These are phyloP conservation scores for Kodamaea restingae DNA, from an alignment of 805 yeast species.

Conservation along the genomic window DNA sequence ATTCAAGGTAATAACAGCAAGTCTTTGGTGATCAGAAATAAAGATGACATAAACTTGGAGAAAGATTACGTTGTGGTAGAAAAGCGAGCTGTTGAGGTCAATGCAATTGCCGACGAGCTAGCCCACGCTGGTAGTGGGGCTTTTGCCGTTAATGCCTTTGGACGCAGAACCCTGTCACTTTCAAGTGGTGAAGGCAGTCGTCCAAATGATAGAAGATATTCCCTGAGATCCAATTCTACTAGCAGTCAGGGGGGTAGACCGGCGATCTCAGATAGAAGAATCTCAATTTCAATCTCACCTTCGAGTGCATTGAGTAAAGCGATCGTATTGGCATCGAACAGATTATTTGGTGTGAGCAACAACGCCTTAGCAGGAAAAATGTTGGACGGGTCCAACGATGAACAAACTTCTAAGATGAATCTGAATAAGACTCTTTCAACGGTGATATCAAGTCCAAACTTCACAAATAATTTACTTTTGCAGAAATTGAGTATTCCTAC, in stretches of 20 bases:
- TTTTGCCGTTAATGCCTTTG: constrained; percentile 35
- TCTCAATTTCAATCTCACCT: constrained; percentile 71
- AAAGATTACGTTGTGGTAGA: constrained; percentile 93
- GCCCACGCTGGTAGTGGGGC: constrained; percentile 57
- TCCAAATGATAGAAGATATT: constrained; percentile 24
- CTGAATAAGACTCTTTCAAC: constrained; percentile 15
- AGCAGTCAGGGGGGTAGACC: constrained; percentile 47
- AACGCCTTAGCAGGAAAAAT: constrained; percentile 8
- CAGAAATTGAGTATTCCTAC: constrained; percentile 32
- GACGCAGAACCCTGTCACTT: constrained; percentile 28
- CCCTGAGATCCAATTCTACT: constrained; percentile 46
- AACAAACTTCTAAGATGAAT: constrained; percentile 1
- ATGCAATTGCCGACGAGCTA: constrained; percentile 90
- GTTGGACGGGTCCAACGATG: constrained; percentile 13
- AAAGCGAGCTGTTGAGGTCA: constrained; percentile 90
- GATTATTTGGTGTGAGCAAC: constrained; percentile 60
- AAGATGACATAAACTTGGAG: constrained; percentile 55
- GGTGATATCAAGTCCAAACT: constrained; percentile 26
- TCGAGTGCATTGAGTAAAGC: constrained; percentile 88
- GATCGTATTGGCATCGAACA: constrained; percentile 78
- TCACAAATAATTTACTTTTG: constrained; percentile 33
- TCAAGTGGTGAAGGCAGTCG: constrained; percentile 16
- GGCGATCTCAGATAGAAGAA: constrained; percentile 57
- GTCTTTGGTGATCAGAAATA: constrained; percentile 12
- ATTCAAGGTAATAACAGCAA: constrained; percentile 13